Evolutionary conservation across 1,139 yeast genomes (phyloP), one percentile per base, ranked within the genome.

Genomic region (Suhomyces panamericanus): DNA sequence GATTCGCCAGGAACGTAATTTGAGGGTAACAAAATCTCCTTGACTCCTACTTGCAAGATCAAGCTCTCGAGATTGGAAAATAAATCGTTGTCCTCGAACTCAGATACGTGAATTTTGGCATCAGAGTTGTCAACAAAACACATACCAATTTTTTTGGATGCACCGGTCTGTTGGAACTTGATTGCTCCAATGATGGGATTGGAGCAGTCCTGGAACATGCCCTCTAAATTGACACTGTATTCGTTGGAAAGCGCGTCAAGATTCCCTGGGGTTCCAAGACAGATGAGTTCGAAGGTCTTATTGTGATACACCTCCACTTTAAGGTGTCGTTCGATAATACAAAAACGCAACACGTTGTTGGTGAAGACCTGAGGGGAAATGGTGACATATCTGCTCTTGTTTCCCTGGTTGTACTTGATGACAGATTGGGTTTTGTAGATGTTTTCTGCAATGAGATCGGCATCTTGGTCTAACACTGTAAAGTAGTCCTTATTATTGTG

Each of bases 231-330:
- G 17, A 72, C 60, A 3, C 69, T 71, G 52, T 73, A 74, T 39
- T 68, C 71, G 38, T 59, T 61, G 15, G 70, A 59, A 32, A 73
- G 55, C 6, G 55, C 54, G 46, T 85, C 88, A 42, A 90, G 70
- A 62, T 93, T 91, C 4, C 99, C 99, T 0, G 98, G 97, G 1
- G 96, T 85, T 1, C 96, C 97, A 41, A 77, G 68, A 49, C 77
- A 77, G 27, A 77, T 49, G 42, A 86, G 59, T 38, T 70, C 72
- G 84, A 96, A 89, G 41, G 64, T 66, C 49, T 73, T 74, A 49
- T 70, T 80, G 59, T 85, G 63, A 53, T 73, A 91, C 20, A 93
- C 77, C 59, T 91, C 96, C 24, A 93, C 78, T 60, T 88, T 88
- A 49, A 56, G 55, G n/a, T 89, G 89, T 42, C 77, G 73, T 42